These are phyloP conservation scores for Calonectria pseudoreteaudii DNA, from an alignment of 2,329 filamentous ascomycete species.

Conservation along the genomic window DNA sequence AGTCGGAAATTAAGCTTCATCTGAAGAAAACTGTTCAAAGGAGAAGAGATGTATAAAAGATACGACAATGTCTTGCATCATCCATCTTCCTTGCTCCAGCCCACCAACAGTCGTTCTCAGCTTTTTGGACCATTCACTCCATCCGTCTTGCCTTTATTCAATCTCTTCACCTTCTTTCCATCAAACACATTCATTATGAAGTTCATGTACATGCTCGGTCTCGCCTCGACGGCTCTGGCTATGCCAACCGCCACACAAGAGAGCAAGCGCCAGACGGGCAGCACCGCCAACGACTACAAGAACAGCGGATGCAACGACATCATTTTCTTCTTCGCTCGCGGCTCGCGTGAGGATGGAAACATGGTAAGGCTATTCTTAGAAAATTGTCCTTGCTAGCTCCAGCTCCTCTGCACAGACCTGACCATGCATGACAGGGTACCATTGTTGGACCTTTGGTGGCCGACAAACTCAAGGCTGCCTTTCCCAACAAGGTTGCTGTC, in stretches of 20 bases:
- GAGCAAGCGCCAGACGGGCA: not conserved
- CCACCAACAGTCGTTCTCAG: not conserved
- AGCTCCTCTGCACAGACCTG: not conserved
- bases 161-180: not conserved
- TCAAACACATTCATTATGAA: not conserved
- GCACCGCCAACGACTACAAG: conserved; percentile 8
- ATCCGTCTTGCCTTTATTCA: not conserved
- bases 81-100: not conserved
- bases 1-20: not conserved
- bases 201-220: not conserved
- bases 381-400: not conserved
- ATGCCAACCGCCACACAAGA: not conserved
- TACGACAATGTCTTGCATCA: not conserved
- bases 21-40: not conserved
- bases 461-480: not conserved
- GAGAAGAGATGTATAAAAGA: not conserved
- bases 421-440: not conserved
- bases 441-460: conserved; percentile 6
- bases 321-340: conserved; percentile 1
- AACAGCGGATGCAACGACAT: conserved; percentile 9
- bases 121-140: not conserved
- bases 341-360: conserved; percentile 2
- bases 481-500: not conserved
- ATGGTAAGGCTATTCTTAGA: not conserved
- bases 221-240: not conserved